Evolutionary conservation across 306 rosid species (phyloP).

Genomic region (Prinsepia uniflora): DNA sequence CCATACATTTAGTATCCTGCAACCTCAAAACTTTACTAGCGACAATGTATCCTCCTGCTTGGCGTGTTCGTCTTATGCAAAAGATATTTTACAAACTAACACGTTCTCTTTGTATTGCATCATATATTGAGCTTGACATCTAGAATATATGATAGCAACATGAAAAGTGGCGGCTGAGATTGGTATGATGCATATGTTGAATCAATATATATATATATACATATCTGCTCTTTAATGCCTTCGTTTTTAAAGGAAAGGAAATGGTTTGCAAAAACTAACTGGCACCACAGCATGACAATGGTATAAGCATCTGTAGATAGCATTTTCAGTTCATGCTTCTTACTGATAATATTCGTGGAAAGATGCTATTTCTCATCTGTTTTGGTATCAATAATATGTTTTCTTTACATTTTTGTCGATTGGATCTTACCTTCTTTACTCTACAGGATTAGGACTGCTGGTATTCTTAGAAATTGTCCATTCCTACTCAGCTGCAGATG

Average conservation of each 20-base stretch:
- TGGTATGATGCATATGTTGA: conserved; percentile 6
- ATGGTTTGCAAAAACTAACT: background rate
- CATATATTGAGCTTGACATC: conserved; percentile 4
- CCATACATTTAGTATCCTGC: conserved; percentile 4
- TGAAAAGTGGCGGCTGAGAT: conserved; percentile 12
- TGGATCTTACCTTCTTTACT: conserved; percentile 26
- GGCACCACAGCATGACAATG: background rate
- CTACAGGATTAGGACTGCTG: conserved; percentile 74
- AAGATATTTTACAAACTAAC: conserved; percentile 12
- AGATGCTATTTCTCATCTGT: background rate
- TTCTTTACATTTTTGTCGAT: background rate
- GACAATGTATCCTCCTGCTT: conserved; percentile 14
- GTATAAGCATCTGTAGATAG: background rate
- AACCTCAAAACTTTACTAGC: conserved; percentile 1
- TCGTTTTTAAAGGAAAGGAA: background rate
- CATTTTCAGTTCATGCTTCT: background rate
- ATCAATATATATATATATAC: background rate
- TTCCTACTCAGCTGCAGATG: conserved; percentile 95
- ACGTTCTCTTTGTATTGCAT: conserved; percentile 5
- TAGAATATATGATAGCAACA: conserved; percentile 4
- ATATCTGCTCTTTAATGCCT: background rate
- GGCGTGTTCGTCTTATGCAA: conserved; percentile 17
- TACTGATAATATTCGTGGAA: conserved; percentile 3
- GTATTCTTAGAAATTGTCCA: conserved; percentile 90
- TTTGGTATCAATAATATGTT: background rate